Evolutionary conservation across 2,329 filamentous ascomycete species (phyloP), one percentile per base, ranked within the genome.

Genomic region (Beauveria australis): DNA sequence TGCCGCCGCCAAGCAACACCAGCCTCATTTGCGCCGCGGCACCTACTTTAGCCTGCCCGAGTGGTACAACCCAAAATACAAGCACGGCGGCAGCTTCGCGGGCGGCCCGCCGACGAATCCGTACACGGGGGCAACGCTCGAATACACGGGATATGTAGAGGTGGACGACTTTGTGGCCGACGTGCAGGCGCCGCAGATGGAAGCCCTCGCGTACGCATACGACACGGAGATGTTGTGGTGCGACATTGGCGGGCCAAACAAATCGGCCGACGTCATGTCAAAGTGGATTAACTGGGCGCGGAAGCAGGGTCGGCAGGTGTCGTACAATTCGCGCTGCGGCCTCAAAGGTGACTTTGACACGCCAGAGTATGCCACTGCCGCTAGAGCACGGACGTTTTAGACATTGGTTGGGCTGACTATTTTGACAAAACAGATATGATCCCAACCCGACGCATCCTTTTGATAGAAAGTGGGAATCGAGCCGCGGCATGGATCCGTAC

Each of bases 401-500:
- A 16, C 33, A 37, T 16, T 16, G 12, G 33, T 14, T 37, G 33
- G 33, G 33, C 33, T 37, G 33, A 37, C 33, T 37, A 16, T 16
- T 37, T 1, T 28, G 33, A 16, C 33, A 37, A 37, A 37, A 37
- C 18, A 52, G 60, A 47, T 62, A 62, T 33, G 48, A 53, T 16
- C 60, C 60, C 28, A 62, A 62, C 33, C 60, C 60, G 0, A 57
- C 19, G 19, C 33, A 58, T 8, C 60, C 60, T 18, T 44, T 58
- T 5, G 53, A 52, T 3, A 55, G 80, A 30, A 85, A 86, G 68
- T 86, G 82, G 82, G 83, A 86, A 70, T 79, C 72, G 46, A 86
- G 79, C 69, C 75, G 76, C 47, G 83, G 83, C 43, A 82, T 86
- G 79, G 83, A 86, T 64, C 82, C 83, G 0, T 85, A 76, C 65